Percentiles rank a stretch among this genome's conserved stretches.
These are phyloP conservation scores for Andrographis paniculata DNA, from an alignment of 305 asterid species.

Conservation along the genomic window DNA sequence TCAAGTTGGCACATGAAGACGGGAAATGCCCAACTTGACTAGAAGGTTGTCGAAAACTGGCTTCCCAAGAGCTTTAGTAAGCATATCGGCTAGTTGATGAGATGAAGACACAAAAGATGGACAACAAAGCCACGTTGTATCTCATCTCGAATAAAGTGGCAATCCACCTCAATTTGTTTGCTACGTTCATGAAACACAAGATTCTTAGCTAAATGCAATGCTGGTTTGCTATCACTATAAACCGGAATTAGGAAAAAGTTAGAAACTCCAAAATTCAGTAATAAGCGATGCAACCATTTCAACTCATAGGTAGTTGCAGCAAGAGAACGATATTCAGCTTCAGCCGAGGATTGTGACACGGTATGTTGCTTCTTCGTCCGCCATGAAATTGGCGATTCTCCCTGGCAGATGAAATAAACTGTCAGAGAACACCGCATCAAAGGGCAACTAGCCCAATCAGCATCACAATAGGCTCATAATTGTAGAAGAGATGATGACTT, in stretches of 20 bases:
- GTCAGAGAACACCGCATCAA: neutral
- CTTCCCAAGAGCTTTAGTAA: neutral
- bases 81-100: neutral
- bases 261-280: neutral
- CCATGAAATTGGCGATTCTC: neutral
- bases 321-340: neutral
- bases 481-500: neutral
- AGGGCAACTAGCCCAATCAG: no score
- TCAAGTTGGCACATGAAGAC: no score
- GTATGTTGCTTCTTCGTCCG: no score
- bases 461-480: neutral
- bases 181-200: neutral
- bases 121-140: neutral
- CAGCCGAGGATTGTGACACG: neutral
- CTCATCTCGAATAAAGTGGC: neutral
- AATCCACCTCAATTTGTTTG: neutral
- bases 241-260: no score
- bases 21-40: no score
- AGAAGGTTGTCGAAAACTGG: neutral
- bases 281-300: neutral
- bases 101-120: neutral
- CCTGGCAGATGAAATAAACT: neutral
- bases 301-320: neutral
- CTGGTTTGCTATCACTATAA: neutral
- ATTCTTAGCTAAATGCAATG: neutral